Evolutionary conservation across 179 eudicot species (phyloP).

Genomic region (Camellia oleifera): DNA sequence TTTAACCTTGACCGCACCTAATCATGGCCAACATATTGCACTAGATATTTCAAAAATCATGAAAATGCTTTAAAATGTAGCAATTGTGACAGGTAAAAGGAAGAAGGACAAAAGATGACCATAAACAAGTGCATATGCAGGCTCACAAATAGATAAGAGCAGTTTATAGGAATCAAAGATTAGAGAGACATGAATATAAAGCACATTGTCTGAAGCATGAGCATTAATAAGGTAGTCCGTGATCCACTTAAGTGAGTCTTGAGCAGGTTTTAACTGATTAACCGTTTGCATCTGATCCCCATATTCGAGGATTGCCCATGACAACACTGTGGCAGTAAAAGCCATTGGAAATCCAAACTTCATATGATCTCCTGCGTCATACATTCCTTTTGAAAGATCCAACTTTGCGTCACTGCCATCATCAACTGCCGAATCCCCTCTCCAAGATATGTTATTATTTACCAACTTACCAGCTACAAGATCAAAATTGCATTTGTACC

Average conservation of each 20-base stretch:
- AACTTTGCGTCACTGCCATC: conserved; percentile 69
- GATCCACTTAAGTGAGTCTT: conserved; percentile 77
- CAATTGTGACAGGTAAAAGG: neutral
- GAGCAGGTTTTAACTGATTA: conserved; percentile 63
- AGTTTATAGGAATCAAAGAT: neutral
- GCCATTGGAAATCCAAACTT: conserved; percentile 98
- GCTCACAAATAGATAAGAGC: neutral
- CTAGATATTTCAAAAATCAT: conserved; percentile 3
- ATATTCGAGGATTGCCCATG: conserved; percentile 91
- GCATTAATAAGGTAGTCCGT: conserved; percentile 81
- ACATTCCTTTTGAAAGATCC: conserved; percentile 84
- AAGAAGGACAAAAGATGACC: neutral
- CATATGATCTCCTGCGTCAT: conserved; percentile 97
- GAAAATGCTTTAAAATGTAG: neutral
- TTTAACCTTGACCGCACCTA: neutral
- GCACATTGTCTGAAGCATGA: conserved; percentile 68
- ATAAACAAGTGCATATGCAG: neutral
- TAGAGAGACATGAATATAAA: conserved; percentile 71
- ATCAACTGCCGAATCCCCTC: conserved; percentile 81
- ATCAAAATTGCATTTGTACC: conserved; percentile 1
- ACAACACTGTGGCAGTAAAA: conserved; percentile 81
- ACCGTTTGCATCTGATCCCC: conserved; percentile 71
- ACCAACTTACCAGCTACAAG: conserved; percentile 83
- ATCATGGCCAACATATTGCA: neutral
- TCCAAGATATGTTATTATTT: conserved; percentile 72